A percentile compares a stretch with the other conserved stretches of the same genome.
Evolutionary conservation across 169 alveolate genomes (phyloP).

Genomic region (Plasmodium inui): DNA sequence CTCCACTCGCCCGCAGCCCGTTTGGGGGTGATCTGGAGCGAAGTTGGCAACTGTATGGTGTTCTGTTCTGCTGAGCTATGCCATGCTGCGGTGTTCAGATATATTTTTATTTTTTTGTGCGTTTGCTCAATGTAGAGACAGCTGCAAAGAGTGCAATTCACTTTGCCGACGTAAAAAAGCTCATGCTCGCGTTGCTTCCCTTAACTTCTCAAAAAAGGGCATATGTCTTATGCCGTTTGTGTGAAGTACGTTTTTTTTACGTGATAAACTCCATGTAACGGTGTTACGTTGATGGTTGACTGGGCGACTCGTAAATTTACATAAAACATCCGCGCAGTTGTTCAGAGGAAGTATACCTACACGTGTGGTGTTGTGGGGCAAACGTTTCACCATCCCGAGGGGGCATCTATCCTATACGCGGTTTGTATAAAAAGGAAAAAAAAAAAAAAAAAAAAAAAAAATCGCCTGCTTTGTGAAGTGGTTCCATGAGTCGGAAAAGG

Average conservation of each 20-base stretch:
- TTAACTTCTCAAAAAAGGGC: not conserved
- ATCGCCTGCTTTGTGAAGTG: not conserved
- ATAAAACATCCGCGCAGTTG: not conserved
- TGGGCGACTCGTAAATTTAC: not conserved
- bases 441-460: not conserved
- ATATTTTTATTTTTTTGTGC: constrained; percentile 5
- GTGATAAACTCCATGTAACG: not conserved
- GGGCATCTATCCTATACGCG: not conserved
- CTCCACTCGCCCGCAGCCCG: not conserved
- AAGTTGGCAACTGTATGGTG: not conserved
- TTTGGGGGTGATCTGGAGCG: not conserved
- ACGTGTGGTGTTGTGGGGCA: not conserved
- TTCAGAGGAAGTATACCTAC: not conserved
- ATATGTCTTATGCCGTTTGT: not conserved
- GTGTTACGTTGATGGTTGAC: not conserved
- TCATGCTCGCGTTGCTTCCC: not conserved
- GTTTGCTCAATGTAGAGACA: not conserved
- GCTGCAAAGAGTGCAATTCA: not conserved
- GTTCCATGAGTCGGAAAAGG: not conserved
- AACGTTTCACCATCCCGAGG: not conserved
- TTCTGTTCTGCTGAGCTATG: not conserved
- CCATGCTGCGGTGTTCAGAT: not conserved
- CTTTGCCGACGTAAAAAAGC: not conserved
- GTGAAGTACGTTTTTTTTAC: not conserved
- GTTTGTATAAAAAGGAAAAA: not conserved